phyloP scores from a whole-genome alignment of 352 stramenopile species.

The Plasmopara halstedii region DNA sequence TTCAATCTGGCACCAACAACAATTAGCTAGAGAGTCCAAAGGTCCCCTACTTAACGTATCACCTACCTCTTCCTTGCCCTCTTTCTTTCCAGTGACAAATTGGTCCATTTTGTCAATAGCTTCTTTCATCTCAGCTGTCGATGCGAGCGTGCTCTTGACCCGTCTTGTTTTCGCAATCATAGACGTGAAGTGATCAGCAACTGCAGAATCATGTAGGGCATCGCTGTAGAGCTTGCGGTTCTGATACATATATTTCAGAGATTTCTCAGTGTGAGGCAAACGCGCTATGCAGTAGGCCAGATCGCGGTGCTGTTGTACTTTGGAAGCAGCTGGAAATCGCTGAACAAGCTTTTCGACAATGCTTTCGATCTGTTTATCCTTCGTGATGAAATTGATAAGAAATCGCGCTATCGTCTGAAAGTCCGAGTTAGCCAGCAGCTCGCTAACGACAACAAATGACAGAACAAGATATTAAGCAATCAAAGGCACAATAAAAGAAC shows the following conservation, averaged over 20 bases:
- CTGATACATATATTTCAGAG: slow-evolving; percentile 89
- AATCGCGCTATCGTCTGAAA: slow-evolving; percentile 95
- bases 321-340: slow-evolving; percentile 83
- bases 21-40: neutral
- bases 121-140: slow-evolving; percentile 67
- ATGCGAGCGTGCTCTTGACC: slow-evolving; percentile 23
- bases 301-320: slow-evolving; percentile 68
- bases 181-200: slow-evolving; percentile 87
- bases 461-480: neutral
- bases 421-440: slow-evolving; percentile 76
- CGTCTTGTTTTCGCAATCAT: slow-evolving; percentile 64
- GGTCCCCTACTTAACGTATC: neutral
- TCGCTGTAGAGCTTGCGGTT: slow-evolving; percentile 85
- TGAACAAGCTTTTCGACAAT: slow-evolving; percentile 91
- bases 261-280: slow-evolving; percentile 92
- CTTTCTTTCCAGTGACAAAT: slow-evolving; percentile 40
- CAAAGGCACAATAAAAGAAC: neutral
- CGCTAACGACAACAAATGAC: slow-evolving; percentile 20
- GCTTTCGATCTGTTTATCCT: slow-evolving; percentile 88
- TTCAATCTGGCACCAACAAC: slow-evolving; percentile 8
- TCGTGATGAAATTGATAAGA: slow-evolving; percentile 96
- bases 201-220: slow-evolving; percentile 86
- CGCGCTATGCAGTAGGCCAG: slow-evolving; percentile 94
- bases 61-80: slow-evolving; percentile 45
- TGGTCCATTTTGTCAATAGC: slow-evolving; percentile 63